Conservation (phyloP, 2,329 filamentous ascomycete genomes). For the Macrophomina tecta region DNA sequence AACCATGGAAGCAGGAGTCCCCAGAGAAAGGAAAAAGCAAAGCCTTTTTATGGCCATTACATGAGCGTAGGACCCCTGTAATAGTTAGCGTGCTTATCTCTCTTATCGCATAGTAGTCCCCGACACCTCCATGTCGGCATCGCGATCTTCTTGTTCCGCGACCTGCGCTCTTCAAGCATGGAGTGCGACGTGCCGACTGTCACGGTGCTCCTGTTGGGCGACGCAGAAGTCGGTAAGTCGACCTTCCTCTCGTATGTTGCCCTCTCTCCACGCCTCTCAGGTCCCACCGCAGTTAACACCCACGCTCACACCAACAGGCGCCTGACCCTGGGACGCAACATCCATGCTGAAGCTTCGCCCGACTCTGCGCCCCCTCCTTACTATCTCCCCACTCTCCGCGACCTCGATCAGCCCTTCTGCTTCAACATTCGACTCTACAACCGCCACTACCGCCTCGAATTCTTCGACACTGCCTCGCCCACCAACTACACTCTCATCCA, state of each 20-base stretch:
- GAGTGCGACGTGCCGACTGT: conserved; percentile 43
- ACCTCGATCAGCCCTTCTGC: conserved; percentile 63
- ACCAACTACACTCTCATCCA: conserved; percentile 62
- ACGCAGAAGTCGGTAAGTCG: conserved; percentile 66
- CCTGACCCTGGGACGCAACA: conserved; percentile 35
- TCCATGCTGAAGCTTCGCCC: conserved; percentile 41
- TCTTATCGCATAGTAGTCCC: background rate
- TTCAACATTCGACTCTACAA: conserved; percentile 65
- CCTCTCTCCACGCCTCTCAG: background rate
- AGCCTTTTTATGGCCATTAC: no score
- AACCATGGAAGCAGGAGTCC: no score
- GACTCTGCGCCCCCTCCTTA: conserved; percentile 40
- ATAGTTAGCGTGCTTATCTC: no score
- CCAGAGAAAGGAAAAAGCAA: no score
- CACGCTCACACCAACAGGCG: conserved; percentile 29
- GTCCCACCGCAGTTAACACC: background rate
- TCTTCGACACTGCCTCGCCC: conserved; percentile 63
- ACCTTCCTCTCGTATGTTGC: conserved; percentile 65
- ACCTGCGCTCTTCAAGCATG: background rate
- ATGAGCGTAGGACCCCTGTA: no score
- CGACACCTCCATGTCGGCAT: background rate
- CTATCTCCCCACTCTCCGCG: conserved; percentile 53
- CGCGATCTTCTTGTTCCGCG: background rate
- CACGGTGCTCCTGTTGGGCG: conserved; percentile 63
- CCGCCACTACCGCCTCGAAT: conserved; percentile 60